Base-by-base conservation (phyloP, 2,329 filamentous ascomycete species). In the Leptodontidium sp. region DNA sequence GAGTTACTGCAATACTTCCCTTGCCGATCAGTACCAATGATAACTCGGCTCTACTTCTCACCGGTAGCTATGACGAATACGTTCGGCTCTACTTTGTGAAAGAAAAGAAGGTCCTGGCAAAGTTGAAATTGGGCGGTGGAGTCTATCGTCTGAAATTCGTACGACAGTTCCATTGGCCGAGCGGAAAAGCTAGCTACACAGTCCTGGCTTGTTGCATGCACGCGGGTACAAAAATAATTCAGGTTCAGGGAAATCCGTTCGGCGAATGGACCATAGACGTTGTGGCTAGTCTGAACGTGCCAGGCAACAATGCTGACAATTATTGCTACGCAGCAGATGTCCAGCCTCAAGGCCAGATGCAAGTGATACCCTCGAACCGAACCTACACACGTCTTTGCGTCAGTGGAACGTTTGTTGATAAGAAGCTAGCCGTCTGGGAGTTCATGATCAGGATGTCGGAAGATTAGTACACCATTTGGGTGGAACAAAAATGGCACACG, bases 181-280 rank as follows among this genome's bases (percentile, higher is more conserved):
- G 21, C 35, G 14, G 49, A 57, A 45, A 59, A 26, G 15, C 4
- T 72, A 79, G 74, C 21, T 83, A 83, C 59, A 78, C 84, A 55
- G 81, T 97, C n/a, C 82, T 98, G 50, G 94, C 91, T 17, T 97
- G 93, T 57, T 98, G 96, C 77, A 98, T 98, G 95, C 92, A 98
- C 82, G 93, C 92, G 2, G 96, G 96, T 0, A 85, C 88, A 11
- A 87, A 90, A 65, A 81, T 98, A n/a, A 75, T 91, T 7, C 81
- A 84, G 49, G 75, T 88, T 21, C 32, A 45, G 9, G 53, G 35
- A 35, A 24, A 9, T 8, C 29, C 14, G 24, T 12, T 7, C n/a
- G 62, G 35, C 4, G 8, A 26, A 8, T 65, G 53, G 21, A 24
- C 24, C 2, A 57, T 65, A 4, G 26, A 47, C 4, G 63, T 49